These are phyloP conservation scores for Paxillus ammoniavirescens DNA, from an alignment of 768 basidiomycete genomes.

Conservation along the genomic window DNA sequence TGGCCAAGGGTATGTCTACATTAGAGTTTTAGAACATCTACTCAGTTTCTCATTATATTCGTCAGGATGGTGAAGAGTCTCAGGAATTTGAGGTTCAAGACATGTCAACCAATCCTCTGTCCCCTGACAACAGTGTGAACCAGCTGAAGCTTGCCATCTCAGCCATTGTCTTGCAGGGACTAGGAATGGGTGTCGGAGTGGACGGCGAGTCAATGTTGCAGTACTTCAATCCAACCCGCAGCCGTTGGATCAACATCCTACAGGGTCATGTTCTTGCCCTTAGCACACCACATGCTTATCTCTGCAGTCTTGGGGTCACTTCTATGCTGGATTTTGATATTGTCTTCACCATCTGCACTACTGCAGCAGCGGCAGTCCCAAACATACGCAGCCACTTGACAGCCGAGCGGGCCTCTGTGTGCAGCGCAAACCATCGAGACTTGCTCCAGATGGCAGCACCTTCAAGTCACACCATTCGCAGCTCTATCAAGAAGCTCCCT, in stretches of 20 bases:
- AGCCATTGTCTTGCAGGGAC: neutral
- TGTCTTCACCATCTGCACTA: neutral
- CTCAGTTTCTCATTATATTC: neutral
- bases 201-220: neutral
- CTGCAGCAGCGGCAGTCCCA: neutral
- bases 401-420: neutral
- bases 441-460: too few species aligned
- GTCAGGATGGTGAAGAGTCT: neutral
- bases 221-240: neutral
- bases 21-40: neutral
- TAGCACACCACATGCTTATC: neutral
- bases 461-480: too few species aligned
- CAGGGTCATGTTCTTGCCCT: neutral
- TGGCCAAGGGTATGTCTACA: neutral
- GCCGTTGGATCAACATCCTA: neutral
- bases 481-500: too few species aligned
- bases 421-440: too few species aligned
- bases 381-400: neutral
- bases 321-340: neutral
- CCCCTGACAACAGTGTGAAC: neutral
- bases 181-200: neutral
- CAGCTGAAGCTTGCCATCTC: neutral
- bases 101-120: neutral
- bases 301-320: neutral
- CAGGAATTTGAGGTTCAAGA: neutral